Evolutionary conservation across 345 rosid species (phyloP), one percentile per base, ranked within the genome.

Genomic region (Pistacia atlantica): DNA sequence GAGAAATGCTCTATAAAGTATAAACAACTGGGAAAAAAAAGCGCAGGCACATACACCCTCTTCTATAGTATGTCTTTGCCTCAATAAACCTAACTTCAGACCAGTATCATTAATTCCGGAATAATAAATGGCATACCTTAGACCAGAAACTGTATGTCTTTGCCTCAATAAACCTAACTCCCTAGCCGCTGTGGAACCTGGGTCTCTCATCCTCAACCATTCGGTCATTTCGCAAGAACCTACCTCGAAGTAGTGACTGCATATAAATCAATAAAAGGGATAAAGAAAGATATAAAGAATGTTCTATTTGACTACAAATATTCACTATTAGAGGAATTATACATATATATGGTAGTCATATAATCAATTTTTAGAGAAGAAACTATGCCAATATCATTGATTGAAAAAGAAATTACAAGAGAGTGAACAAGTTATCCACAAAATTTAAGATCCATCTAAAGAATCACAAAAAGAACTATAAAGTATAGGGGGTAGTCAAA

Each of bases 111-210:
- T 42, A 42, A 42, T 1, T 42, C 46, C 9, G 0, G n/a, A 57
- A 52, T 31, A 33, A 28, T 25, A 45, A 71, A 78, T 25, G 42
- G 75, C 54, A 65, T 86, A 95, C 99, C 99, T 93, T 80, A 95
- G 84, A 85, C 89, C 99, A 82, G 99, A 89, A 69, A 93, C 99
- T 6, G 98, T 87, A 65, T 95, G 95, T 74, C 93, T 88, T 81
- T 90, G 90, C 87, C 97, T 88, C 85, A 95, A 76, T 75, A 95
- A 87, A 37, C 99, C 99, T 73, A 95, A 85, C 81, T 95, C 99
- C 78, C 85, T 84, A 77, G 92, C 98, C 16, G 99, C 94, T 18
- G 78, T 80, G 56, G 97, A 87, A 87, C 71, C 85, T 76, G 45
- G 88, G 86, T 80, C 90, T 88, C 74, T 83, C 87, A 76, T 78